Evolutionary conservation across 2,329 filamentous ascomycete genomes (phyloP).

Genomic region (Periconia macrospinosa): DNA sequence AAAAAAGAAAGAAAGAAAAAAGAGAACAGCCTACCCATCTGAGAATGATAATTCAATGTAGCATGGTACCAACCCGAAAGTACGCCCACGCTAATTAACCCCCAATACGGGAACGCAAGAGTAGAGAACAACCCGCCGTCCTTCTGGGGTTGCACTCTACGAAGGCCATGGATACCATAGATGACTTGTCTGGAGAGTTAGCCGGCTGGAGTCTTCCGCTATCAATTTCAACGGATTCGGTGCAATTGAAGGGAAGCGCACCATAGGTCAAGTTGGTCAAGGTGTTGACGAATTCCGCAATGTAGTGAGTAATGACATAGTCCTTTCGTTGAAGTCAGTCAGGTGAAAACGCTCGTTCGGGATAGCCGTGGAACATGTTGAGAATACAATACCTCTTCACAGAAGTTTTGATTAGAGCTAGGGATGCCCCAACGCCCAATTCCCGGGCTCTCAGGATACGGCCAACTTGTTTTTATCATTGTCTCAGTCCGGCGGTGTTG

Average conservation of each 20-base stretch:
- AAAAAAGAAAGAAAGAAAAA: background rate
- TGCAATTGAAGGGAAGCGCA: constrained; percentile 25
- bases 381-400: constrained; percentile 35
- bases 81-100: constrained; percentile 47
- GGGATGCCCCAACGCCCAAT: constrained; percentile 28
- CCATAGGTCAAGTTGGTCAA: constrained; percentile 55
- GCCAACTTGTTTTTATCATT: constrained; percentile 28
- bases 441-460: constrained; percentile 22
- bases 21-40: constrained; percentile 44
- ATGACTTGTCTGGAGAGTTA: constrained; percentile 26
- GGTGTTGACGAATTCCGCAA: constrained; percentile 59
- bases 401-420: constrained; percentile 39
- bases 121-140: constrained; percentile 36
- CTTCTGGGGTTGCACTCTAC: constrained; percentile 23
- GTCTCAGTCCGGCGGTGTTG: no score
- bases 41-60: constrained; percentile 50
- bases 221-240: background rate
- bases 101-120: constrained; percentile 45
- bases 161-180: constrained; percentile 39
- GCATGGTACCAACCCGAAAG: constrained; percentile 48
- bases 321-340: constrained; percentile 45
- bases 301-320: constrained; percentile 55
- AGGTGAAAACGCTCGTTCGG: background rate
- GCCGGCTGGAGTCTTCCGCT: background rate
- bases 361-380: background rate